A percentile compares a stretch with the other conserved stretches of the same genome.
phyloP scores from a whole-genome alignment of 2,329 filamentous ascomycete species.

The Teratosphaeria gauchensis region DNA sequence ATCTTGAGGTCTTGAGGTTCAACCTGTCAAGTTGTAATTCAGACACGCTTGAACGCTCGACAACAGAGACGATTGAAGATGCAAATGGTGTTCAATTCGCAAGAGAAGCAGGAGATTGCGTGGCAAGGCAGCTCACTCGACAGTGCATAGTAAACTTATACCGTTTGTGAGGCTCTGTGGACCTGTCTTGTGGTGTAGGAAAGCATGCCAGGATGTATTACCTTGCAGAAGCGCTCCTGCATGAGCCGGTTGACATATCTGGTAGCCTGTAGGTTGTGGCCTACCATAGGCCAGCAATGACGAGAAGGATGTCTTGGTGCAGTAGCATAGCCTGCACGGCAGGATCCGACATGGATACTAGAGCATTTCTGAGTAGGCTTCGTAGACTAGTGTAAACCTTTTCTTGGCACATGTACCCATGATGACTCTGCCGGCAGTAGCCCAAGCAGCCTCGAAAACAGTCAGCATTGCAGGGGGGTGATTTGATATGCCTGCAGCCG shows the following conservation, averaged over 20 bases:
- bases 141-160: not conserved
- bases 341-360: not conserved
- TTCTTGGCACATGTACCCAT: not conserved
- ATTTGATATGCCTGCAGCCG: not conserved
- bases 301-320: not conserved
- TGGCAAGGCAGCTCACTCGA: not conserved
- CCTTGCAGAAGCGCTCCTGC: not conserved
- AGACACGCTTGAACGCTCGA: not conserved
- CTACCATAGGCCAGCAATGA: not conserved
- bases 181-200: not conserved
- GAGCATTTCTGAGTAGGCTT: not conserved
- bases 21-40: not conserved
- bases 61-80: not conserved
- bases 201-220: not conserved
- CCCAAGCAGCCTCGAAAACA: not conserved
- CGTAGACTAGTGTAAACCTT: not conserved
- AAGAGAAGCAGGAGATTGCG: not conserved
- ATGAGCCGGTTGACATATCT: not conserved
- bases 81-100: not conserved
- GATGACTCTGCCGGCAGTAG: slow-evolving; percentile 2
- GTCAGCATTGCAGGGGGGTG: not conserved
- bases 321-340: not conserved
- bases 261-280: not conserved
- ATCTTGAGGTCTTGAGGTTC: not conserved
- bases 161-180: not conserved